A percentile compares a stretch with the other conserved stretches of the same genome.
Conservation (phyloP, 148 eudicot genomes). For the Talinum fruticosum region DNA sequence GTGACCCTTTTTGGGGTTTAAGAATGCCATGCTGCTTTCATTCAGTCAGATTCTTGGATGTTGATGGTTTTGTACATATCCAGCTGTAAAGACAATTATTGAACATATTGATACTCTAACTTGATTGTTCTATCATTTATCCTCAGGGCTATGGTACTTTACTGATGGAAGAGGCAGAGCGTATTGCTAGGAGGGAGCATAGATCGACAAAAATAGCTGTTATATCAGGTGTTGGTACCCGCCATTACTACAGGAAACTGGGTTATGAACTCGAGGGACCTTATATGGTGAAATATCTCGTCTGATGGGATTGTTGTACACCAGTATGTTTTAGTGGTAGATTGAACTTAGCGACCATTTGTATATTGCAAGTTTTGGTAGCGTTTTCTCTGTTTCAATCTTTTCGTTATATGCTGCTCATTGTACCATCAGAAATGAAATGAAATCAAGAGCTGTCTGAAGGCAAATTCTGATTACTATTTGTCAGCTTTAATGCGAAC, state of each 20-base stretch:
- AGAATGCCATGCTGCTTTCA: not conserved
- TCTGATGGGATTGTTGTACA: conserved; percentile 21
- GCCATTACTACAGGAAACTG: conserved; percentile 92
- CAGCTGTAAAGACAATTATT: not conserved
- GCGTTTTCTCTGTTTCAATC: not conserved
- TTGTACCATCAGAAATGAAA: not conserved
- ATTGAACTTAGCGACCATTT: conserved; percentile 5
- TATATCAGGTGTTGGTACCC: conserved; percentile 95
- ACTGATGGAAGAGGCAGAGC: conserved; percentile 96
- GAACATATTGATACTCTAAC: not conserved
- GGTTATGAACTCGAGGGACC: conserved; percentile 99
- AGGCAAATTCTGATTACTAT: too few species aligned
- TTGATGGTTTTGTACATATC: not conserved
- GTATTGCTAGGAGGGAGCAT: conserved; percentile 82
- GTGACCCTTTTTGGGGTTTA: not conserved
- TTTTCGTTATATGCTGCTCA: not conserved
- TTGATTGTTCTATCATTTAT: not conserved
- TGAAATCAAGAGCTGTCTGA: not conserved
- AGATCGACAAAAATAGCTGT: conserved; percentile 83
- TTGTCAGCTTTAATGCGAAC: too few species aligned
- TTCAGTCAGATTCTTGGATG: not conserved
- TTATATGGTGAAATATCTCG: conserved; percentile 84
- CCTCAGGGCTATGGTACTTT: conserved; percentile 89
- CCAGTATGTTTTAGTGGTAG: conserved; percentile 9
- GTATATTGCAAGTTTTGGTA: conserved; percentile 25